Base-by-base conservation (phyloP, 805 yeast genomes). In the Pichia rugopelliculosa region DNA sequence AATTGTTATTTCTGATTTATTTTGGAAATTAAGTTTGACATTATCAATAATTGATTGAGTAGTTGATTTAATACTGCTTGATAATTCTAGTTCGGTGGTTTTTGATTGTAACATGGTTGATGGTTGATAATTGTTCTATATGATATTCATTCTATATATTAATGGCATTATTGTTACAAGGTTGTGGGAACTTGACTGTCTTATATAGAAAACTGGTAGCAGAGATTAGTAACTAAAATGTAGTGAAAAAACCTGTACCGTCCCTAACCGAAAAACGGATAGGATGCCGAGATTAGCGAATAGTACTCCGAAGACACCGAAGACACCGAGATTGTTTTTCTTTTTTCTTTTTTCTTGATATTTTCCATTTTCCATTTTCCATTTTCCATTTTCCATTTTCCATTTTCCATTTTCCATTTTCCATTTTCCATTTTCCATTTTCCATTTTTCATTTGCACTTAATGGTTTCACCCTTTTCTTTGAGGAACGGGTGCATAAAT, bases 1-100 rank as follows among this genome's bases (percentile, higher is more conserved):
- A 12, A 66, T 52, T 3, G 67, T 27, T 6, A 34, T 26, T 18
- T 42, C 40, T 20, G 36, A 15, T 18, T 18, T n/a, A 20, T 30
- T 40, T 1, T 21, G 5, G 10, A 23, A 24, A 9, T 23, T 18
- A n/a, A 11, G 15, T 4, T 13, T 13, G 3, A 26, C 34, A 22
- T 20, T 33, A 23, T 17, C 36, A 17, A 25, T 25, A 27, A 38
- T 4, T 22, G 22, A 15, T 6, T 10, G 24, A 17, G 26, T 23
- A n/a, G n/a, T 11, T 7, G 27, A 38, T 23, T 36, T 11, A 11
- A 36, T 36, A 9, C 18, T 9, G 6, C 11, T 13, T 3, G 27
- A 38, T 8, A 23, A 20, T 3, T 23, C n/a, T n/a, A 23, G 7
- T 7, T 12, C 9, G 9, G n/a, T 23, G 20, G 40, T 23, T n/a